Evolutionary conservation across 2,329 filamentous ascomycete species (phyloP).

Genomic region (Dactylellina cionopaga): DNA sequence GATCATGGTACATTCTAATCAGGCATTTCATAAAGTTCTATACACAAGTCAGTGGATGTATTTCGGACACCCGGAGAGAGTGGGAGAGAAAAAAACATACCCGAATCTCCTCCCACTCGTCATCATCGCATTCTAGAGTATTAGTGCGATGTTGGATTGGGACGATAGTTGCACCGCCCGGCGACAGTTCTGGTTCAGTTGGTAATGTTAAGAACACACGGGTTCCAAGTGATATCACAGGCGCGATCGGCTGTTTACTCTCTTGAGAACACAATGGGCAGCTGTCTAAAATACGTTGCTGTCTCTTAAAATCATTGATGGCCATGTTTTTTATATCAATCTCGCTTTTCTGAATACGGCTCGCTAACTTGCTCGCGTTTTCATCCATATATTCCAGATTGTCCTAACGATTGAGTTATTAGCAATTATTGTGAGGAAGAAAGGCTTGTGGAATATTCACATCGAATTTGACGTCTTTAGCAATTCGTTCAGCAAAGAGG

Average conservation of each 20-base stretch:
- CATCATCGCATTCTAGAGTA: constrained; percentile 96
- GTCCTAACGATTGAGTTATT: constrained; percentile 64
- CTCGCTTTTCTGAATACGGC: constrained; percentile 86
- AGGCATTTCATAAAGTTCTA: constrained; percentile 96
- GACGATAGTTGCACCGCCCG: constrained; percentile 84
- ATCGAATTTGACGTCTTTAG: constrained; percentile 89
- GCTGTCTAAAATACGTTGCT: constrained; percentile 83
- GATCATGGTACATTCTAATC: constrained; percentile 91
- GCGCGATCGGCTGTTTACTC: constrained; percentile 78
- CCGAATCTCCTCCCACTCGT: constrained; percentile 98
- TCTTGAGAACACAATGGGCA: constrained; percentile 95
- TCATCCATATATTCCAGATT: constrained; percentile 98
- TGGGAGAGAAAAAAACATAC: constrained; percentile 52
- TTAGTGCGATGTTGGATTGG: constrained; percentile 88
- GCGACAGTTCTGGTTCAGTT: constrained; percentile 84
- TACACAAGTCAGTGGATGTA: neutral
- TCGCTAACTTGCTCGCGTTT: constrained; percentile 88
- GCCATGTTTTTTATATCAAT: constrained; percentile 87
- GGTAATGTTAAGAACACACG: constrained; percentile 87
- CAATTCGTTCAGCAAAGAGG: constrained; percentile 88
- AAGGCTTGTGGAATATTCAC: constrained; percentile 60
- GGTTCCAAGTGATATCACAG: constrained; percentile 85
- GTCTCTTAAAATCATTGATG: constrained; percentile 87
- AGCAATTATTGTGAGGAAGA: constrained; percentile 2
- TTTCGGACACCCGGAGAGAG: neutral